Evolutionary conservation across 179 eudicot species (phyloP).

Genomic region (Camellia oleifera): DNA sequence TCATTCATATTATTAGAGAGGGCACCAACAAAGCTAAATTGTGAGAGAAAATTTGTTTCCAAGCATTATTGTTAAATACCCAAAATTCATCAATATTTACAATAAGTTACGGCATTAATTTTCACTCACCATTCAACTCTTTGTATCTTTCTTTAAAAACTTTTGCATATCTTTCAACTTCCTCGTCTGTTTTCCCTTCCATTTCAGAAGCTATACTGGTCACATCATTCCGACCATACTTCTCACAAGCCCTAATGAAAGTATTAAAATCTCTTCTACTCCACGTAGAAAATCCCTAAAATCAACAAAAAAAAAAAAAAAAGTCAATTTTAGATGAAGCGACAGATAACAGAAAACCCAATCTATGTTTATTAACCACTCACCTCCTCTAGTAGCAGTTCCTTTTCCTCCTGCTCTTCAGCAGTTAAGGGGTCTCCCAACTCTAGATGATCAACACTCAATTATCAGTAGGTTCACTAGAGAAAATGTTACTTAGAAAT

Average conservation of each 20-base stretch:
- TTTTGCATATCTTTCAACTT: constrained; percentile 92
- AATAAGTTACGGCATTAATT: neutral
- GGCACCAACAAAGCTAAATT: neutral
- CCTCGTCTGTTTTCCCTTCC: constrained; percentile 97
- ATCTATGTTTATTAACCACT: neutral
- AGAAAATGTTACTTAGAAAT: neutral
- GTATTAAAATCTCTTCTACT: constrained; percentile 91
- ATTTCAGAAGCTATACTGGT: constrained; percentile 80
- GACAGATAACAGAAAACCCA: neutral
- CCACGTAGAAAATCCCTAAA: constrained; percentile 94
- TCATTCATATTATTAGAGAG: neutral
- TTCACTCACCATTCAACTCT: constrained; percentile 76
- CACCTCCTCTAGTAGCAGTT: constrained; percentile 81
- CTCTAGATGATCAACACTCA: constrained; percentile 40
- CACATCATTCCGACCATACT: constrained; percentile 83
- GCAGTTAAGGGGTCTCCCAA: constrained; percentile 87
- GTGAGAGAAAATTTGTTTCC: neutral
- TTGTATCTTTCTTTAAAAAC: constrained; percentile 93
- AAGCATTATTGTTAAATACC: neutral
- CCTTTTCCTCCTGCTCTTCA: constrained; percentile 97
- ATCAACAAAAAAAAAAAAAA: neutral
- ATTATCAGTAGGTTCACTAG: neutral
- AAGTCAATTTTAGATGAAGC: neutral
- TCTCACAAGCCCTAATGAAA: constrained; percentile 94
- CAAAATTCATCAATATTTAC: neutral